Evolutionary conservation across 129 eudicot species (phyloP).

Genomic region (Mikania micrantha): DNA sequence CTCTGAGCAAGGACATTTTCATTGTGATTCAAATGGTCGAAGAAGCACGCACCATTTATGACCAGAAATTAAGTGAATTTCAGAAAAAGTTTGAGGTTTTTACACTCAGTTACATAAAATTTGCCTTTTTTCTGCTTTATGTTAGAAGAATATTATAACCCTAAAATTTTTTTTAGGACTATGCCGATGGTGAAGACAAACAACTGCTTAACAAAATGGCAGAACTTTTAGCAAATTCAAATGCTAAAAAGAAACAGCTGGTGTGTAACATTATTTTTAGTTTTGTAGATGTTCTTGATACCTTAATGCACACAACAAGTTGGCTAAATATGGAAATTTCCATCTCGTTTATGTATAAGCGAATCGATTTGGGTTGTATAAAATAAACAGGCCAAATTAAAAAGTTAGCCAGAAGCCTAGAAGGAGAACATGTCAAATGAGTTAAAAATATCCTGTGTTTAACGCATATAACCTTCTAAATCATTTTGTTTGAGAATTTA

Average conservation of each 20-base stretch:
- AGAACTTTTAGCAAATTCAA: conserved; percentile 59
- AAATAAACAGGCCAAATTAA: background rate
- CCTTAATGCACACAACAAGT: background rate
- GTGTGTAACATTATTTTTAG: conserved; percentile 15
- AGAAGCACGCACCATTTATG: conserved; percentile 35
- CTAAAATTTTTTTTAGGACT: conserved; percentile 25
- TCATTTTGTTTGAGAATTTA: background rate
- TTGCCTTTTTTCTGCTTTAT: background rate
- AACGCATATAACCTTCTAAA: background rate
- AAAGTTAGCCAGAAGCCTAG: background rate
- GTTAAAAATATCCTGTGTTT: background rate
- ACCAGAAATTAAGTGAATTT: conserved; percentile 34
- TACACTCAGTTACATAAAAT: background rate
- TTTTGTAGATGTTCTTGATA: background rate
- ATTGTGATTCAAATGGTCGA: conserved; percentile 39
- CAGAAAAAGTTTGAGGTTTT: conserved; percentile 48
- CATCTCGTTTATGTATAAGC: background rate
- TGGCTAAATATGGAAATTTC: background rate
- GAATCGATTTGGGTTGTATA: background rate
- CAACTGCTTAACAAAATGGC: conserved; percentile 49
- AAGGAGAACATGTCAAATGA: background rate
- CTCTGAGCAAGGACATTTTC: conserved; percentile 31
- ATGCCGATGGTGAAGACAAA: conserved; percentile 50
- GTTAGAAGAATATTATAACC: background rate
- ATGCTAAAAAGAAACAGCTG: conserved; percentile 55